Percentiles rank a stretch among this genome's conserved stretches.
These are phyloP conservation scores for Boletus rubropictus DNA, from an alignment of 768 basidiomycete species.

Conservation along the genomic window DNA sequence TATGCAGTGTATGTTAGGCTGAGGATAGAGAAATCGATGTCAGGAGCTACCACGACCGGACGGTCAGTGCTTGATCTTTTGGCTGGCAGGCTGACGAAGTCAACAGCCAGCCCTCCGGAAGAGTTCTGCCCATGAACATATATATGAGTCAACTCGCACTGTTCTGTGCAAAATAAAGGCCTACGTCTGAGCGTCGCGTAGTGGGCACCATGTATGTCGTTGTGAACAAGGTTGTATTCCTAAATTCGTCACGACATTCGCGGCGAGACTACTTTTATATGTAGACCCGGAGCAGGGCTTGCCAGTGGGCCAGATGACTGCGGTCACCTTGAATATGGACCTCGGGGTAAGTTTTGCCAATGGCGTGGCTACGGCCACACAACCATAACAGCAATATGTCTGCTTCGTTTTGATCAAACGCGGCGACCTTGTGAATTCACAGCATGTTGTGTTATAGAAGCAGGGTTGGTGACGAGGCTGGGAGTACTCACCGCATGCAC, in stretches of 20 bases:
- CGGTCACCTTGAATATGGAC: conserved; percentile 1
- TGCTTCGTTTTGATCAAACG: conserved; percentile 8
- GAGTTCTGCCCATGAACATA: conserved; percentile 5
- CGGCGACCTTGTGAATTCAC: conserved; percentile 16
- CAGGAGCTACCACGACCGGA: conserved; percentile 3
- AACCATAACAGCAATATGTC: neutral
- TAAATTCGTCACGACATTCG: neutral
- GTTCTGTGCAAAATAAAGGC: neutral
- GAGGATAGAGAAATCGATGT: neutral
- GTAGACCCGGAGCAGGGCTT: neutral
- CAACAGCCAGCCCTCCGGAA: neutral
- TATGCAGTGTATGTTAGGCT: conserved; percentile 2
- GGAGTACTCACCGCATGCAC: conserved; percentile 5
- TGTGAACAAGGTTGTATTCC: neutral
- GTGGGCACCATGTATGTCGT: conserved; percentile 1
- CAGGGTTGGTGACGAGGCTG: conserved; percentile 13
- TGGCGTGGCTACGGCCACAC: neutral
- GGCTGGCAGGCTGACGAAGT: neutral
- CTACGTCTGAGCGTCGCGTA: conserved; percentile 8
- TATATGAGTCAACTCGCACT: neutral
- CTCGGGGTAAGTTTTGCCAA: conserved; percentile 3
- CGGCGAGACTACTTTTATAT: conserved; percentile 10
- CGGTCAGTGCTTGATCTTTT: neutral
- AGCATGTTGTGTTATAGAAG: neutral
- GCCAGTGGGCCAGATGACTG: neutral